phyloP scores from a whole-genome alignment of 805 yeast species.

The Cyberlindnera japonica region DNA sequence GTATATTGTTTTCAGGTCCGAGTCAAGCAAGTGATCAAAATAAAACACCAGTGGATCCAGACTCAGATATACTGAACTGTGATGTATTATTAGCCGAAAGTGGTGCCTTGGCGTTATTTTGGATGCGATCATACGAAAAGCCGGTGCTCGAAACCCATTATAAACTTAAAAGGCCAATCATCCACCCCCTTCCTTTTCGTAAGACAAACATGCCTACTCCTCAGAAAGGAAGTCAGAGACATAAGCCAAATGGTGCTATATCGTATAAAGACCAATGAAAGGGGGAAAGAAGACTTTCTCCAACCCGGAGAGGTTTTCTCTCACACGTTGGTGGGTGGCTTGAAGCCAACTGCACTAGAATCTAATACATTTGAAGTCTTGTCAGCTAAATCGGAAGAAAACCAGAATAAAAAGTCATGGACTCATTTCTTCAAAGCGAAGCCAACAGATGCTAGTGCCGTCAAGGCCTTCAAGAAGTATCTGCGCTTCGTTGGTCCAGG shows the following conservation, averaged over 20 bases:
- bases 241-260: not conserved
- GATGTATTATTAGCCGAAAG: no score
- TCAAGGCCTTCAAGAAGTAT: conserved; percentile 45
- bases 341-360: conserved; percentile 1
- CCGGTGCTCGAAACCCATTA: not conserved
- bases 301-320: conserved; percentile 15
- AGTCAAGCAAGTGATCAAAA: no score
- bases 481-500: conserved; percentile 82
- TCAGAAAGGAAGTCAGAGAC: no score
- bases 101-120: no score
- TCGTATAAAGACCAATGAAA: not conserved
- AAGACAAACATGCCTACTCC: no score
- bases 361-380: conserved; percentile 7
- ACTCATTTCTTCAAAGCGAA: conserved; percentile 15
- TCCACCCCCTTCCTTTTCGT: not conserved
- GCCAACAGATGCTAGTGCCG: conserved; percentile 15
- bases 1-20: no score
- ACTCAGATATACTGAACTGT: no score
- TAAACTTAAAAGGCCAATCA: no score
- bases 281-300: conserved; percentile 6
- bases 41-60: no score
- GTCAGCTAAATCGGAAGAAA: not conserved
- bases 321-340: conserved; percentile 20
- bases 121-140: no score
- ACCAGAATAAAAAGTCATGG: conserved; percentile 1